Evolutionary conservation across 441 rosid genomes (phyloP), one percentile per base, ranked within the genome.

Genomic region (Populus hybrid): DNA sequence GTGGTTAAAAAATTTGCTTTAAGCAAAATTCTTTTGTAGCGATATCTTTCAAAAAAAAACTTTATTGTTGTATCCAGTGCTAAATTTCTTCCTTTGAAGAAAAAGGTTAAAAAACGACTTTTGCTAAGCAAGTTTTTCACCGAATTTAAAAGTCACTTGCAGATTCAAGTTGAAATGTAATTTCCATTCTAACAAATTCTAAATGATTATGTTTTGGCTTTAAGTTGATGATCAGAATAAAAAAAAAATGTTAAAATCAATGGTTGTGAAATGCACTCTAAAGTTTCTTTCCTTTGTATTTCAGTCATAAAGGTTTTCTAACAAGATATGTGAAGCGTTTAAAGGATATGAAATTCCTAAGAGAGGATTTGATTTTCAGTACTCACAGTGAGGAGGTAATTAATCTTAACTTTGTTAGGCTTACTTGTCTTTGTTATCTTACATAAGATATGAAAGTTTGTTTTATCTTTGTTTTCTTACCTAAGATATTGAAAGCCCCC

Each of bases 341-440:
- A 73, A 95, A 92, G 89, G 95, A 91, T 67, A 88, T 85, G 77
- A 85, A 86, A 79, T 92, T 92, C 82, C 81, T 92, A 26, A 87
- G 97, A 81, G 99, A 95, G 82, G 97, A 95, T 84, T 87, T 95
- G 81, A 35, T 94, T 80, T 95, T 90, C 86, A 92, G 91, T 74
- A 85, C 87, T 78, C 97, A 91, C 71, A 95, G 98, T 73, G 97
- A 95, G 83, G 87, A 94, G 97, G 99, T 93, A 89, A 36, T 73
- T 67, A 20, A 68, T 34, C 72, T 70, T 40, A 9, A 5, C 26
- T 34, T 50, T 54, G n/a, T 8, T 30, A 30, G 20, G 34, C 50
- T 23, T 8, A 16, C 18, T 67, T 77, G 5, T 63, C 57, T 28
- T 36, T 34, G 20, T 26, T 67, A 4, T n/a, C 38, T 50, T 30